phyloP scores from a whole-genome alignment of 257 asterid genomes.

The Primulina eburnea region DNA sequence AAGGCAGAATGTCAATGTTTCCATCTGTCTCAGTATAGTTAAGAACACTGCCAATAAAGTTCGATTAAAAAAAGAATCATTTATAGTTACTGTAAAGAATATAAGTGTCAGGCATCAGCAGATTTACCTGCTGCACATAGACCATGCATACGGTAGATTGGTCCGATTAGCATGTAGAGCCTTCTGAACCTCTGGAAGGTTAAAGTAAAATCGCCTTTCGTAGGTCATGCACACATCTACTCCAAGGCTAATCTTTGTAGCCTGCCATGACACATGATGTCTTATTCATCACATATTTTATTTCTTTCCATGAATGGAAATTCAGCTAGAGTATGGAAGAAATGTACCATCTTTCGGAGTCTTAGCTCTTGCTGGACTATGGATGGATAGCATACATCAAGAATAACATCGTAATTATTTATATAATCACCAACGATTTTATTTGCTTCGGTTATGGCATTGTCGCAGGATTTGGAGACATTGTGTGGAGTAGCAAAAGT shows the following conservation, averaged over 20 bases:
- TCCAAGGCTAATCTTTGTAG: constrained; percentile 72
- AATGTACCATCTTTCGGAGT: constrained; percentile 63
- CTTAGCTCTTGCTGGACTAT: constrained; percentile 87
- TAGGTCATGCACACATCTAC: constrained; percentile 90
- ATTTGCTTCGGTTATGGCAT: constrained; percentile 63
- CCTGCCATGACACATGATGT: constrained; percentile 40
- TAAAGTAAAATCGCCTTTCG: constrained; percentile 81
- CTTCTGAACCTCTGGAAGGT: constrained; percentile 90
- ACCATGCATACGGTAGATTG: constrained; percentile 69
- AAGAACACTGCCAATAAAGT: constrained; percentile 42
- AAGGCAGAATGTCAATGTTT: constrained; percentile 65
- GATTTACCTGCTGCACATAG: constrained; percentile 78
- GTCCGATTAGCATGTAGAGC: constrained; percentile 97
- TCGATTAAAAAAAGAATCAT: constrained; percentile 1
- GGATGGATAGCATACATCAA: constrained; percentile 93
- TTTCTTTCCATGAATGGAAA: not conserved
- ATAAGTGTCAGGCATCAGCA: not conserved
- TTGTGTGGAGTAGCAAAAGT: constrained; percentile 71
- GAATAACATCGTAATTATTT: constrained; percentile 79
- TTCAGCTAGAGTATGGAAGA: not conserved
- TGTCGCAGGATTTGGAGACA: constrained; percentile 53
- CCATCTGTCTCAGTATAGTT: constrained; percentile 59
- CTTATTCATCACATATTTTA: not conserved
- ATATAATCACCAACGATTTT: constrained; percentile 68
- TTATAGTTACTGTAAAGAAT: not conserved